Evolutionary conservation across 2,329 filamentous ascomycete species (phyloP).

Genomic region (Fusarium sp.): DNA sequence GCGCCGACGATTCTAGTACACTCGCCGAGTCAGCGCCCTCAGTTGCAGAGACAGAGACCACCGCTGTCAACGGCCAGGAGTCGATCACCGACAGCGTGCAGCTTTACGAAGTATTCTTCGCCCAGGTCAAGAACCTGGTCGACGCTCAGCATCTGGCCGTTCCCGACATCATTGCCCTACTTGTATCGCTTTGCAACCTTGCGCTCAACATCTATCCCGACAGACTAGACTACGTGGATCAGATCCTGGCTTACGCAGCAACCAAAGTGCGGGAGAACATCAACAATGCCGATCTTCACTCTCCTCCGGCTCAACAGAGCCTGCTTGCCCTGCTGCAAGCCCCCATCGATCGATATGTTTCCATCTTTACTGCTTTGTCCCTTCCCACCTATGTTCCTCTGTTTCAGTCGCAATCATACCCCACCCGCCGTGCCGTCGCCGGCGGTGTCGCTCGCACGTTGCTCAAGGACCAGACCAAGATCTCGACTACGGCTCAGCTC

Average conservation of each 20-base stretch:
- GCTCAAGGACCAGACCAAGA: constrained; percentile 83
- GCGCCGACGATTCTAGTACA: constrained; percentile 49
- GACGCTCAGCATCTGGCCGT: constrained; percentile 91
- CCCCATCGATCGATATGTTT: constrained; percentile 89
- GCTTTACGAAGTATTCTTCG: constrained; percentile 97
- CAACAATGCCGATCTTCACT: constrained; percentile 96
- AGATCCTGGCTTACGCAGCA: constrained; percentile 89
- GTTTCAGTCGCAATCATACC: constrained; percentile 91
- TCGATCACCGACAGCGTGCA: constrained; percentile 75
- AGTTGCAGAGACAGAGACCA: constrained; percentile 60
- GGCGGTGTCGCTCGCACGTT: constrained; percentile 87
- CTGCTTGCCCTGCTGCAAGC: constrained; percentile 91
- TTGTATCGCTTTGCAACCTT: constrained; percentile 94
- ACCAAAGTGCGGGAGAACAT: constrained; percentile 88
- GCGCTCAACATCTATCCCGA: constrained; percentile 97
- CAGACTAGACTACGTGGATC: constrained; percentile 92
- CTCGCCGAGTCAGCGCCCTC: constrained; percentile 52
- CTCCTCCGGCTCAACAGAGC: constrained; percentile 86
- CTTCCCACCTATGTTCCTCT: constrained; percentile 93
- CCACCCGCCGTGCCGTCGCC: constrained; percentile 89
- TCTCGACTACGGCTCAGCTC: constrained; percentile 81
- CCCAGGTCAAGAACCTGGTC: constrained; percentile 93
- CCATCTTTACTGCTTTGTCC: constrained; percentile 94
- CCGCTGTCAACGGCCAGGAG: constrained; percentile 61
- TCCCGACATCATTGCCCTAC: constrained; percentile 91